These are phyloP conservation scores for Harrya chromipes DNA, from an alignment of 768 basidiomycete species.

Conservation along the genomic window DNA sequence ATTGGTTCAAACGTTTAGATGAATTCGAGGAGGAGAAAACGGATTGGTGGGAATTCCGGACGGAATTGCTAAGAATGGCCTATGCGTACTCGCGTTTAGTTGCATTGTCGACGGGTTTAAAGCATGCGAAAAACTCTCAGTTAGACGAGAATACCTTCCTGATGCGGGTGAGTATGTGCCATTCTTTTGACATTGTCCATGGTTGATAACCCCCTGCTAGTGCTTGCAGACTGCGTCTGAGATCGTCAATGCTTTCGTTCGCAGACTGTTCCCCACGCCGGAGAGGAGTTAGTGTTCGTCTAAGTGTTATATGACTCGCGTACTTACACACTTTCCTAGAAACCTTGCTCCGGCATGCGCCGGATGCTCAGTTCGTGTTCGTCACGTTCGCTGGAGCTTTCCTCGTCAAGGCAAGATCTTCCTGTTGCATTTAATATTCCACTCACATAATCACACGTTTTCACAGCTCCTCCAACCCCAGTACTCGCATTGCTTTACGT, in stretches of 20 bases:
- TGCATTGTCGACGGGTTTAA: slow-evolving; percentile 72
- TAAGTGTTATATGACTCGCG: neutral
- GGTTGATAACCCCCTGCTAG: slow-evolving; percentile 31
- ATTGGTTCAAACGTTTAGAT: slow-evolving; percentile 54
- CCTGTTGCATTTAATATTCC: neutral
- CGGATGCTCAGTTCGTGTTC: slow-evolving; percentile 78
- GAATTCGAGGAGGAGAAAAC: slow-evolving; percentile 51
- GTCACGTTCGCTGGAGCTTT: slow-evolving; percentile 80
- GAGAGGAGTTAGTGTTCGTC: slow-evolving; percentile 45
- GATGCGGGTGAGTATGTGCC: slow-evolving; percentile 47
- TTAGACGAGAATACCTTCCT: slow-evolving; percentile 65
- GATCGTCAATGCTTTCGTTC: slow-evolving; percentile 58
- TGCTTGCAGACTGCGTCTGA: slow-evolving; percentile 66
- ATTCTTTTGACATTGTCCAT: neutral
- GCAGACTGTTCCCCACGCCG: slow-evolving; percentile 50
- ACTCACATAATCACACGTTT: neutral
- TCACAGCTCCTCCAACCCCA: slow-evolving; percentile 74
- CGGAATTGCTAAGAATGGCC: slow-evolving; percentile 56
- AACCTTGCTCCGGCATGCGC: slow-evolving; percentile 64
- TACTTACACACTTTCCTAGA: slow-evolving; percentile 32
- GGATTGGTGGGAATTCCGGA: slow-evolving; percentile 56
- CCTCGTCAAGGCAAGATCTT: slow-evolving; percentile 52
- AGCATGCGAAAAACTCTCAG: slow-evolving; percentile 60
- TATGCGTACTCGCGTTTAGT: slow-evolving; percentile 70
- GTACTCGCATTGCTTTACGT: slow-evolving; percentile 58